Percentiles rank a stretch among this genome's conserved stretches.
These are phyloP conservation scores for Xylaria sp. DNA, from an alignment of 2,329 filamentous ascomycete genomes.

Conservation along the genomic window DNA sequence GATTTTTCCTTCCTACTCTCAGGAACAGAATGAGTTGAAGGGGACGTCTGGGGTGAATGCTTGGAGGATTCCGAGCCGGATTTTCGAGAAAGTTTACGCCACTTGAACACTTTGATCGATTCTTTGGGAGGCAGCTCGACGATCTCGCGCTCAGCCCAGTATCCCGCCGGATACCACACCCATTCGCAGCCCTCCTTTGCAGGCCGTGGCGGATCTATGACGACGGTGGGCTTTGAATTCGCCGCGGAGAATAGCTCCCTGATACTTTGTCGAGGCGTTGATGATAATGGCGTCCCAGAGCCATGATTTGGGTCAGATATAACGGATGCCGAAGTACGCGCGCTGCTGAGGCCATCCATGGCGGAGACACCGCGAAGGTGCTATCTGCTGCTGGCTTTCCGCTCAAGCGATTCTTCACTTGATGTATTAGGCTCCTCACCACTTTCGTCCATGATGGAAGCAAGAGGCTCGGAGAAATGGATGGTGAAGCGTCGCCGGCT, in stretches of 20 bases:
- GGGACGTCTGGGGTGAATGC: slow-evolving; percentile 23
- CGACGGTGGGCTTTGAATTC: slow-evolving; percentile 35
- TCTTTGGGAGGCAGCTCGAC: slow-evolving; percentile 45
- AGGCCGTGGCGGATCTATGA: slow-evolving; percentile 65
- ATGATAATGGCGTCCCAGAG: background rate
- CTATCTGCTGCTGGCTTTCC: slow-evolving; percentile 42
- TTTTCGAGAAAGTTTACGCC: slow-evolving; percentile 52
- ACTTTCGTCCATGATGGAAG: slow-evolving; percentile 26
- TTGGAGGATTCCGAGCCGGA: slow-evolving; percentile 41
- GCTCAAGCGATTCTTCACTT: slow-evolving; percentile 37
- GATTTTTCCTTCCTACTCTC: slow-evolving; percentile 9
- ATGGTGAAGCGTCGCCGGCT: slow-evolving; percentile 23
- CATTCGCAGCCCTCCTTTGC: slow-evolving; percentile 66
- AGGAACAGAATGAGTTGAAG: background rate
- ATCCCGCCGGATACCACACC: slow-evolving; percentile 71
- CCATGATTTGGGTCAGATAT: slow-evolving; percentile 27
- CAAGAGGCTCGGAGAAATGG: slow-evolving; percentile 22
- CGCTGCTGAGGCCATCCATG: slow-evolving; percentile 46
- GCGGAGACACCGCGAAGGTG: slow-evolving; percentile 43
- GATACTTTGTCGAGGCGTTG: slow-evolving; percentile 30
- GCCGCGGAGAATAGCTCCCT: slow-evolving; percentile 36
- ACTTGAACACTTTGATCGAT: slow-evolving; percentile 54
- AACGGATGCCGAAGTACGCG: slow-evolving; percentile 41
- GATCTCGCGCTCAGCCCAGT: slow-evolving; percentile 69
- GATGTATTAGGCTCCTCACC: slow-evolving; percentile 38